phyloP scores from a whole-genome alignment of 2,329 filamentous ascomycete species.

The Beauveria sp. region DNA sequence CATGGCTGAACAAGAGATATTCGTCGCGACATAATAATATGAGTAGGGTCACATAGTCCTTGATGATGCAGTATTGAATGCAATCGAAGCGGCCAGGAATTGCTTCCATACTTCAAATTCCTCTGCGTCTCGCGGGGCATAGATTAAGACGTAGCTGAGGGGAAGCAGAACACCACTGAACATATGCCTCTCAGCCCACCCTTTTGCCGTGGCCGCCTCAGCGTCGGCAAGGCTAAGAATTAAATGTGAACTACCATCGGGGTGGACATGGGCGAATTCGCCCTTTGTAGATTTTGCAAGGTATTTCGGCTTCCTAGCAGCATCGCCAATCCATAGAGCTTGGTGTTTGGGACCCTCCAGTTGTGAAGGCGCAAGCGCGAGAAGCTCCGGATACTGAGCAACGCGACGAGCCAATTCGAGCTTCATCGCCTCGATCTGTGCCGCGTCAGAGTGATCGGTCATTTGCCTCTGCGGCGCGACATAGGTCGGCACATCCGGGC shows the following conservation, averaged over 20 bases:
- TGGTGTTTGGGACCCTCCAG: conserved; percentile 7
- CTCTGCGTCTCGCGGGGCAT: conserved; percentile 29
- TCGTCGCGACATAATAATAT: too few species aligned
- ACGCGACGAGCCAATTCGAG: conserved; percentile 18
- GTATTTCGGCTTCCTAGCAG: conserved; percentile 3
- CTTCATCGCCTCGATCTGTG: conserved; percentile 16
- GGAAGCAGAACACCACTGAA: conserved; percentile 21
- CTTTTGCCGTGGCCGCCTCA: conserved; percentile 23
- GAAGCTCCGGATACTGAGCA: neutral
- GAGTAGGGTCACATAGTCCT: neutral
- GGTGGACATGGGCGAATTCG: conserved; percentile 32
- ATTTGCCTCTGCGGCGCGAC: conserved; percentile 33
- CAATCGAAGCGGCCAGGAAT: conserved; percentile 13
- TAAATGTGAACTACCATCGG: conserved; percentile 31
- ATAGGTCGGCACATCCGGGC: conserved; percentile 27
- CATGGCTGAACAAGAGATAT: neutral
- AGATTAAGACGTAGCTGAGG: conserved; percentile 31
- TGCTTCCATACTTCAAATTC: conserved; percentile 26
- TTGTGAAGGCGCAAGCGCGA: neutral
- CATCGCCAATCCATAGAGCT: conserved; percentile 8
- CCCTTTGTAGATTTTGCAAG: conserved; percentile 13
- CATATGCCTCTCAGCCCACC: conserved; percentile 34
- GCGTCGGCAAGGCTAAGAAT: conserved; percentile 31
- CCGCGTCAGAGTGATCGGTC: conserved; percentile 15
- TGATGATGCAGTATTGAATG: conserved; percentile 13